phyloP scores from a whole-genome alignment of 257 asterid genomes.

The Leptodermis oblonga region DNA sequence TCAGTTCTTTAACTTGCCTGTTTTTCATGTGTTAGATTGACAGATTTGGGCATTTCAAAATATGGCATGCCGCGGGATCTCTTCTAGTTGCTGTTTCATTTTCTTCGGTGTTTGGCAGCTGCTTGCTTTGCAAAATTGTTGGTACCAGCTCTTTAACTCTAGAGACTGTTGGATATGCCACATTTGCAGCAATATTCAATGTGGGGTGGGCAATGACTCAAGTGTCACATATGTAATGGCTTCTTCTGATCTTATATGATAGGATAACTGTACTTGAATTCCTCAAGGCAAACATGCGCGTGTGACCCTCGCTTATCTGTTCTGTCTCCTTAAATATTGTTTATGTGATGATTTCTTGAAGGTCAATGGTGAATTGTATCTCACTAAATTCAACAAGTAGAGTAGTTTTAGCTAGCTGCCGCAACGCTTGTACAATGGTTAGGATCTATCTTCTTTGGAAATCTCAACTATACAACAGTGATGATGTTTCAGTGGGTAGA shows the following conservation, averaged over 20 bases:
- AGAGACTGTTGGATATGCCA: constrained; percentile 64
- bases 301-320: background rate
- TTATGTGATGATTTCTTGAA: constrained; percentile 24
- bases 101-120: constrained; percentile 92
- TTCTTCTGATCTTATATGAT: background rate
- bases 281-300: background rate
- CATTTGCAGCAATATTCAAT: constrained; percentile 82
- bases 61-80: constrained; percentile 86
- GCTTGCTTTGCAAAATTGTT: constrained; percentile 74
- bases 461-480: background rate
- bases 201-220: constrained; percentile 98
- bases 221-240: constrained; percentile 84
- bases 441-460: constrained; percentile 23
- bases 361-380: constrained; percentile 99
- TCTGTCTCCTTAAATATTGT: background rate
- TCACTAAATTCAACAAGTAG: constrained; percentile 85
- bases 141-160: constrained; percentile 55
- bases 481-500: constrained; percentile 1
- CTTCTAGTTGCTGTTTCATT: constrained; percentile 78
- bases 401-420: constrained; percentile 91
- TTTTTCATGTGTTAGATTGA: constrained; percentile 55
- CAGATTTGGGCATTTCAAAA: constrained; percentile 77
- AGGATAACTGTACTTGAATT: background rate
- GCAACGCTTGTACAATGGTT: constrained; percentile 94
- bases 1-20: background rate